Conservation (phyloP, 2,329 filamentous ascomycete genomes). For the Sordariomycetes sp. region DNA sequence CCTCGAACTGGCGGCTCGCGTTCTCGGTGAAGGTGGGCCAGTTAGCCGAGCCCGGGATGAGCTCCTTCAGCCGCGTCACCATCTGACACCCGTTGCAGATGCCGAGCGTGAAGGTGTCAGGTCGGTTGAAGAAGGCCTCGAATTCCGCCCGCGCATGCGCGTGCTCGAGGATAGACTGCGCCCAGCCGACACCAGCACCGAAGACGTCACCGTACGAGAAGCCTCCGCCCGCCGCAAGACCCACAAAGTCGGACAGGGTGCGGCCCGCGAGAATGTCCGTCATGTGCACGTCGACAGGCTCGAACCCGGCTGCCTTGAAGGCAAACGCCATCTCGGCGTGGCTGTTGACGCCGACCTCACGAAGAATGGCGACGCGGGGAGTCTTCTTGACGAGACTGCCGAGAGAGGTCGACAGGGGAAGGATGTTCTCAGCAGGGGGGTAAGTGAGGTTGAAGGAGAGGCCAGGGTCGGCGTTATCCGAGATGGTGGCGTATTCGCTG, state of each 20-base stretch:
- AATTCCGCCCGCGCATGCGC: constrained; percentile 67
- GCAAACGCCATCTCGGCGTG: constrained; percentile 98
- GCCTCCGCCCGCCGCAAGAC: constrained; percentile 88
- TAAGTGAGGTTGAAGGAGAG: constrained; percentile 76
- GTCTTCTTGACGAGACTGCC: constrained; percentile 31
- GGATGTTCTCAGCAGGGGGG: constrained; percentile 64
- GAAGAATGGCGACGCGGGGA: constrained; percentile 66
- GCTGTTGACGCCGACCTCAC: constrained; percentile 93
- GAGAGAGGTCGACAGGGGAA: constrained; percentile 48
- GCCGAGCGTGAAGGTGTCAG: constrained; percentile 84
- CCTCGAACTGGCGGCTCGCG: constrained; percentile 53
- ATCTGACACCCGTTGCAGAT: constrained; percentile 99
- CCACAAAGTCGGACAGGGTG: constrained; percentile 72
- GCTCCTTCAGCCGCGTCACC: constrained; percentile 66
- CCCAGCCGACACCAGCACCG: constrained; percentile 94
- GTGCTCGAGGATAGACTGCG: constrained; percentile 84
- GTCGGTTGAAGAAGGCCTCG: constrained; percentile 71
- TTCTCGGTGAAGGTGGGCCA: constrained; percentile 58
- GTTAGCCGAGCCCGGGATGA: constrained; percentile 29
- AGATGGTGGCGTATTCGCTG: constrained; percentile 65
- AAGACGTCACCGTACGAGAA: constrained; percentile 81
- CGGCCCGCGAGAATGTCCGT: constrained; percentile 75
- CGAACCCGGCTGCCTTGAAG: constrained; percentile 84
- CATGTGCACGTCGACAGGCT: constrained; percentile 93
- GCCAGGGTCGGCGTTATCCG: constrained; percentile 69